Conservation (phyloP, 352 stramenopile genomes). For the Phytophthora quininea region DNA sequence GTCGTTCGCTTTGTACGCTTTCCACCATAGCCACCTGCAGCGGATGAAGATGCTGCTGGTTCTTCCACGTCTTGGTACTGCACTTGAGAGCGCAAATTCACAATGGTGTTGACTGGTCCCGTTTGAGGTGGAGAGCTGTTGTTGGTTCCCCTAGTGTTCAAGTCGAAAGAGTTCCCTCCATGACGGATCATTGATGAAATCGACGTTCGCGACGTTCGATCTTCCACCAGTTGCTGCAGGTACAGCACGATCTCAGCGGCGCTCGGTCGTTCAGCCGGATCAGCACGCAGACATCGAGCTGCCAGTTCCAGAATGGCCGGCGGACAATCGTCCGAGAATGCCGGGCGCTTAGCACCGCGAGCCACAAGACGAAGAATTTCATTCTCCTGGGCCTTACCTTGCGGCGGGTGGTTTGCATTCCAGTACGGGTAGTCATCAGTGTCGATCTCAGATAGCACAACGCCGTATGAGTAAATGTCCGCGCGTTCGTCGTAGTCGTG, state of each 20-base stretch:
- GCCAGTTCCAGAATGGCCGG: conserved; percentile 56
- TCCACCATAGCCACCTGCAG: conserved; percentile 11
- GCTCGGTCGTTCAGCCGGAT: conserved; percentile 62
- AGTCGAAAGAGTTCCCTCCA: conserved; percentile 22
- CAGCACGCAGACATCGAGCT: conserved; percentile 48
- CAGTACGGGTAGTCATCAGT: conserved; percentile 75
- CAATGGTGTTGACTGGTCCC: conserved; percentile 30
- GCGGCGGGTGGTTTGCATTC: conserved; percentile 48
- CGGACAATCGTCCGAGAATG: conserved; percentile 61
- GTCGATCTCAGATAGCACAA: conserved; percentile 64
- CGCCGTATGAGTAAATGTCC: conserved; percentile 59
- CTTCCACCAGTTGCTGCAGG: conserved; percentile 49
- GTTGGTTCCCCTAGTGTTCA: conserved; percentile 28
- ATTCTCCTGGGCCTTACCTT: conserved; percentile 56
- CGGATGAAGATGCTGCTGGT: conserved; percentile 3
- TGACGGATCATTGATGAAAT: conserved; percentile 22
- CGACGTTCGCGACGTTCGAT: conserved; percentile 21
- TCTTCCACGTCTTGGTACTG: conserved; percentile 14
- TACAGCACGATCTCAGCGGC: conserved; percentile 59
- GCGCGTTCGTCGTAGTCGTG: conserved; percentile 52
- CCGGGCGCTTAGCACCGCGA: conserved; percentile 45
- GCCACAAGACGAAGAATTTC: conserved; percentile 67
- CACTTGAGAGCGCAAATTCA: conserved; percentile 12
- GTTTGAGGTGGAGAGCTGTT: conserved; percentile 18
- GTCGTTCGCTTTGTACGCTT: conserved; percentile 22